Conservation (phyloP, 441 rosid genomes). For the Bocquillonia castaneifolia region DNA sequence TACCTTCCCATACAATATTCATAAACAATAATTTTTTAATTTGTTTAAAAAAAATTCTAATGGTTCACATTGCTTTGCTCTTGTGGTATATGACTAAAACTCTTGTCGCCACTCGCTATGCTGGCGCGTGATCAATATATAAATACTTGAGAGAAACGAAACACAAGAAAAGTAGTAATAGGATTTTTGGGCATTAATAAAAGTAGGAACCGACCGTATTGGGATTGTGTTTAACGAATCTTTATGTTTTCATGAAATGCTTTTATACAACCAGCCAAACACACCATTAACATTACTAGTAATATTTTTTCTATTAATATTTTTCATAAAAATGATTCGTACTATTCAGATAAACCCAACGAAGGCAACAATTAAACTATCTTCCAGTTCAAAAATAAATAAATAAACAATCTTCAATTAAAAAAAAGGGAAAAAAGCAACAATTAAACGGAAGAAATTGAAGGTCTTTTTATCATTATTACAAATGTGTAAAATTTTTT, state of each 20-base stretch:
- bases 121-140: conserved; percentile 22
- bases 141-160: no score
- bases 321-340: no score
- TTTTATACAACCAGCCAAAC: conserved; percentile 14
- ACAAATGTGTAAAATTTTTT: no score
- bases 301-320: background rate
- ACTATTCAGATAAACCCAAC: no score
- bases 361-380: no score
- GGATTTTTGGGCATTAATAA: background rate
- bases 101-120: background rate
- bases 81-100: background rate
- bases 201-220: conserved; percentile 20
- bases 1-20: background rate
- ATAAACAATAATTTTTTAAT: no score
- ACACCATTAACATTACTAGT: background rate
- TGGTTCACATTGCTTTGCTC: conserved; percentile 4
- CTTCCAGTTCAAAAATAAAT: no score
- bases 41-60: background rate
- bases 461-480: no score
- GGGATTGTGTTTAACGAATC: conserved; percentile 27
- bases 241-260: conserved; percentile 12
- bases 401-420: no score
- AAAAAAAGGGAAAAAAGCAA: no score
- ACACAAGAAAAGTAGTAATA: background rate
- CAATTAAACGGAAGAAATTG: no score